Evolutionary conservation across 176 grass and related monocot species (phyloP).

Genomic region (Aegilops longissima): DNA sequence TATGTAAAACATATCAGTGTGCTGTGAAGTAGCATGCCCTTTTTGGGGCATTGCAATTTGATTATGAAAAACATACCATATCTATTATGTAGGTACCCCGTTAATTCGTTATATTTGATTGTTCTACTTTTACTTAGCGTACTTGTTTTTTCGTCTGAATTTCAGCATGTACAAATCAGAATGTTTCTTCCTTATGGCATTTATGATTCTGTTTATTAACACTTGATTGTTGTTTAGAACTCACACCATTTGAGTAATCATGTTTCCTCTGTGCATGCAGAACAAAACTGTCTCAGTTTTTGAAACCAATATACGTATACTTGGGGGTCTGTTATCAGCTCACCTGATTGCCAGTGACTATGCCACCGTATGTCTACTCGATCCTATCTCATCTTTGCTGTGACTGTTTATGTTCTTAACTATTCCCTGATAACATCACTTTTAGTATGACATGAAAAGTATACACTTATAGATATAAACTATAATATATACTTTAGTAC

Average conservation of each 20-base stretch:
- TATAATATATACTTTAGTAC: background rate
- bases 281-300: conserved; percentile 98
- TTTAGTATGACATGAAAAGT: conserved; percentile 1
- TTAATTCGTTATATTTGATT: background rate
- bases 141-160: conserved; percentile 15
- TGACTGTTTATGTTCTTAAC: conserved; percentile 1
- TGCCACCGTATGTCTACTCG: conserved; percentile 63
- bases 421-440: background rate
- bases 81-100: background rate
- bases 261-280: conserved; percentile 47
- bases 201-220: conserved; percentile 17
- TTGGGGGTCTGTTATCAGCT: conserved; percentile 86
- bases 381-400: background rate
- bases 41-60: background rate
- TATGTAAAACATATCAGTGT: too few relatives aligned
- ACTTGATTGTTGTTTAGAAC: conserved; percentile 18
- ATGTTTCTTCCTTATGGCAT: conserved; percentile 7
- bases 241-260: conserved; percentile 20
- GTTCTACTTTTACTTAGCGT: background rate
- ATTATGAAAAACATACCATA: background rate
- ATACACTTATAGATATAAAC: background rate
- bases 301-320: conserved; percentile 95
- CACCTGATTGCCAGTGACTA: conserved; percentile 96
- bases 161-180: background rate
- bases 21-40: background rate